phyloP scores from a whole-genome alignment of 768 basidiomycete species.

The Pholiota conissans region DNA sequence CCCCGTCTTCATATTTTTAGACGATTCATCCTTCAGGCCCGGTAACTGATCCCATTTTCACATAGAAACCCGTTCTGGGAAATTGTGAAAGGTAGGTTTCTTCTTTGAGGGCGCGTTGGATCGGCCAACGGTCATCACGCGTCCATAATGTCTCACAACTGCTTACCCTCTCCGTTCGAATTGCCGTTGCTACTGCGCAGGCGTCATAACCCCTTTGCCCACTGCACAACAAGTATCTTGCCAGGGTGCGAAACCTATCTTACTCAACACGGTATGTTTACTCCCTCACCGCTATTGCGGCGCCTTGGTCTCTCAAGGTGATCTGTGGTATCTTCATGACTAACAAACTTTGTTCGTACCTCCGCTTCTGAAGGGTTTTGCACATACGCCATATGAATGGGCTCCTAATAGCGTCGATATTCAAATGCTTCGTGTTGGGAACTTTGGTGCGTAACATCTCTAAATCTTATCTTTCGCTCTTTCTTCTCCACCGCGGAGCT shows the following conservation, averaged over 20 bases:
- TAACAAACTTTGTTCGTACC: conserved; percentile 14
- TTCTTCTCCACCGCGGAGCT: conserved; percentile 7
- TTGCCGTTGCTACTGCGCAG: conserved; percentile 25
- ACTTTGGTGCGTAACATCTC: conserved; percentile 44
- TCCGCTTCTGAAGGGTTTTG: conserved; percentile 55
- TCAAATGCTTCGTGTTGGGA: conserved; percentile 77
- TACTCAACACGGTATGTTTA: conserved; percentile 64
- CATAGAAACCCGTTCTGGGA: conserved; percentile 79
- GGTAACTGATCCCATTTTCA: conserved; percentile 10
- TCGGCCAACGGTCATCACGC: conserved; percentile 3
- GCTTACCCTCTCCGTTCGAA: background rate
- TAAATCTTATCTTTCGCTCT: conserved; percentile 6
- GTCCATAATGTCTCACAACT: conserved; percentile 7
- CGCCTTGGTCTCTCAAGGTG: background rate
- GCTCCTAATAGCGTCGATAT: conserved; percentile 70
- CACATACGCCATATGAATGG: conserved; percentile 72
- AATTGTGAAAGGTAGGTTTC: conserved; percentile 59
- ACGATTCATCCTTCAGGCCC: background rate
- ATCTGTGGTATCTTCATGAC: conserved; percentile 4
- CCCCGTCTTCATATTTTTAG: background rate
- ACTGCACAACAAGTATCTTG: conserved; percentile 63
- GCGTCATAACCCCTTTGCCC: conserved; percentile 65
- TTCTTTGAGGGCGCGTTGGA: background rate
- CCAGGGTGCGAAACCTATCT: conserved; percentile 76
- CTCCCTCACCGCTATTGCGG: background rate